These are phyloP conservation scores for Hirsutella minnesotensis DNA, from an alignment of 2,329 filamentous ascomycete genomes.

Conservation along the genomic window DNA sequence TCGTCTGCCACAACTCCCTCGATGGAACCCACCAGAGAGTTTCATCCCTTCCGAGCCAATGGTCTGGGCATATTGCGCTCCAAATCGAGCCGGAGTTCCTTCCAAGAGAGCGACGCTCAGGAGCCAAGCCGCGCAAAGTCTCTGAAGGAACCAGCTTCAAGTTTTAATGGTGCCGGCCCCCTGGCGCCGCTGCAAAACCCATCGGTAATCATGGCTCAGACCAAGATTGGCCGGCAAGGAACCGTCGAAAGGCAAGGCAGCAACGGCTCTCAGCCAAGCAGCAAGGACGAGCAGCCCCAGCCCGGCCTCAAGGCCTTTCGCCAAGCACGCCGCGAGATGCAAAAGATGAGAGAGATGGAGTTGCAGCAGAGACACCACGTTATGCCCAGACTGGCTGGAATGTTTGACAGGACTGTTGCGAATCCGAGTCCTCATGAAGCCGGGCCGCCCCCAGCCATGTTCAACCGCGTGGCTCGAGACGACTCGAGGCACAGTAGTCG, in stretches of 20 bases:
- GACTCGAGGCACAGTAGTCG: conserved; percentile 22
- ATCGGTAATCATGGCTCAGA: conserved; percentile 8
- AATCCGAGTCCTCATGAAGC: conserved; percentile 31
- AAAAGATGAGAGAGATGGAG: conserved; percentile 43
- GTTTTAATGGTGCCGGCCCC: conserved; percentile 27
- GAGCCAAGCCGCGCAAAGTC: conserved; percentile 37
- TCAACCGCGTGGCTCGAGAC: conserved; percentile 32
- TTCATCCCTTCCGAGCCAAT: conserved; percentile 30
- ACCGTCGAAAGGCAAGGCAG: not conserved
- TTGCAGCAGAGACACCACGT: conserved; percentile 28
- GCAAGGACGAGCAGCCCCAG: conserved; percentile 30
- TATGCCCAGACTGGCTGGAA: conserved; percentile 9
- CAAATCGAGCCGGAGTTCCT: conserved; percentile 57
- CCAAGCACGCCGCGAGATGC: conserved; percentile 44
- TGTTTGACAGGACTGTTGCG: conserved; percentile 7
- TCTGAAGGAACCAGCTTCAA: conserved; percentile 50
- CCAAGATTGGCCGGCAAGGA: not conserved
- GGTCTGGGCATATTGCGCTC: conserved; percentile 51
- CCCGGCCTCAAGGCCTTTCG: conserved; percentile 44
- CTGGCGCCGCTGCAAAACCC: conserved; percentile 27
- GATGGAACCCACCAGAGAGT: conserved; percentile 22
- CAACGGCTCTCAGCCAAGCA: conserved; percentile 8
- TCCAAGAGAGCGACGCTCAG: conserved; percentile 34
- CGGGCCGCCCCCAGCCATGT: conserved; percentile 30
- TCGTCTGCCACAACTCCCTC: conserved; percentile 18